Evolutionary conservation across 2,329 filamentous ascomycete genomes (phyloP).

Genomic region (Aspergillus fructus): DNA sequence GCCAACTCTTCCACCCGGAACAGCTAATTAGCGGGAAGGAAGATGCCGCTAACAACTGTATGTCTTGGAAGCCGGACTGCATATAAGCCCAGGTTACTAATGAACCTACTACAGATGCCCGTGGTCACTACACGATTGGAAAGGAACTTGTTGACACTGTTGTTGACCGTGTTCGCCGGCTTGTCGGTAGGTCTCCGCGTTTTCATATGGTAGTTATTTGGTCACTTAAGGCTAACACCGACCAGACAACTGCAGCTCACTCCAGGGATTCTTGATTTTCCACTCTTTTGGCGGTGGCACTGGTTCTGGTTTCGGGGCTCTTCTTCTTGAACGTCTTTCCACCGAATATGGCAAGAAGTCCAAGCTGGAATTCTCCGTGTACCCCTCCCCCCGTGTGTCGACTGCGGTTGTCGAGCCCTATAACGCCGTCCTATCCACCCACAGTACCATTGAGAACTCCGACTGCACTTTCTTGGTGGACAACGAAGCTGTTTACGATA

Average conservation of each 20-base stretch:
- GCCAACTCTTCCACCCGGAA: constrained; percentile 65
- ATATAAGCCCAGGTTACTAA: constrained; percentile 15
- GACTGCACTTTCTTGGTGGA: constrained; percentile 69
- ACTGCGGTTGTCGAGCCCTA: constrained; percentile 69
- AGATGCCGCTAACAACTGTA: constrained; percentile 68
- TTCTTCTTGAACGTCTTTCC: constrained; percentile 63
- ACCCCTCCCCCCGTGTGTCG: constrained; percentile 63
- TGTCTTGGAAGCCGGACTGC: constrained; percentile 12
- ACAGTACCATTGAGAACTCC: constrained; percentile 66
- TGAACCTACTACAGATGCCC: constrained; percentile 53
- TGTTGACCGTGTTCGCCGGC: constrained; percentile 63
- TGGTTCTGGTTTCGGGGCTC: constrained; percentile 65
- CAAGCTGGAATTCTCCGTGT: constrained; percentile 67
- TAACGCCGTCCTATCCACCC: constrained; percentile 57
- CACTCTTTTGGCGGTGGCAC: constrained; percentile 69
- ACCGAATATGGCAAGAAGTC: constrained; percentile 68
- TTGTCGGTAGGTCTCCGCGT: constrained; percentile 52
- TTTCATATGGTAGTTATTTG: not conserved
- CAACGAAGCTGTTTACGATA: constrained; percentile 68
- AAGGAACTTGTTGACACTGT: constrained; percentile 66
- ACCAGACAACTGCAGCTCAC: constrained; percentile 63
- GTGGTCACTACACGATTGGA: constrained; percentile 68
- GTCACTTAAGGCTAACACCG: not conserved
- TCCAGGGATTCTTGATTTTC: constrained; percentile 68
- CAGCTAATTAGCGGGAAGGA: constrained; percentile 67